Percentiles rank a stretch among this genome's conserved stretches.
Conservation (phyloP, 306 rosid genomes). For the Bauhinia variegata region DNA sequence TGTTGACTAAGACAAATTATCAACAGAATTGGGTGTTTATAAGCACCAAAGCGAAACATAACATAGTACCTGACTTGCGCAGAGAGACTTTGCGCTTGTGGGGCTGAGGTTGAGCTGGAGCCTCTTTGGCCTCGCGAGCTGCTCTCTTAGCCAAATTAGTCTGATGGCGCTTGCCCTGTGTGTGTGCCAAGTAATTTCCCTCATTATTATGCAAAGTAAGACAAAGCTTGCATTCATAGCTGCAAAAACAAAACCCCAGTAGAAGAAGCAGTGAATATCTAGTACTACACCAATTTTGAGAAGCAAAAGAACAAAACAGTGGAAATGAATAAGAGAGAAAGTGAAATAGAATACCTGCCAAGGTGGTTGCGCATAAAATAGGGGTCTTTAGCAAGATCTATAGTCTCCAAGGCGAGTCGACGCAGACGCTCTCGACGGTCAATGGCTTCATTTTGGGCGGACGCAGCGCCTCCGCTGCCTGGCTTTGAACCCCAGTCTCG, state of each 20-base stretch:
- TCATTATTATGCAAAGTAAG: slow-evolving; percentile 93
- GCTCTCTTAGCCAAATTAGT: slow-evolving; percentile 93
- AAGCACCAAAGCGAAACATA: not conserved
- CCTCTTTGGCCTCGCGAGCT: slow-evolving; percentile 95
- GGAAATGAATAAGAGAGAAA: too few relatives aligned
- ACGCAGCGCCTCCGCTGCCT: slow-evolving; percentile 97
- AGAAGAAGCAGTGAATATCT: slow-evolving; percentile 6
- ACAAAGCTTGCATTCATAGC: slow-evolving; percentile 95
- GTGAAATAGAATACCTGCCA: slow-evolving; percentile 51
- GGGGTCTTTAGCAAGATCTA: slow-evolving; percentile 95
- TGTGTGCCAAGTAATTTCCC: slow-evolving; percentile 96
- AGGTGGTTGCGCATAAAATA: slow-evolving; percentile 98
- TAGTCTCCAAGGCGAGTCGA: slow-evolving; percentile 87
- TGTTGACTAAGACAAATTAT: not conserved
- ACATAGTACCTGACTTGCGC: slow-evolving; percentile 64
- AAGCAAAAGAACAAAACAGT: not conserved
- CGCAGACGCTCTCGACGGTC: slow-evolving; percentile 98
- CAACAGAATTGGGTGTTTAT: not conserved
- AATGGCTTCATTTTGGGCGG: slow-evolving; percentile 95
- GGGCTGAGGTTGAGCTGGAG: slow-evolving; percentile 97
- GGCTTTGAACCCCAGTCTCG: slow-evolving; percentile 99
- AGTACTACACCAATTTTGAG: not conserved
- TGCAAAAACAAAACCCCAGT: slow-evolving; percentile 37
- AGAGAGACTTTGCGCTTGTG: slow-evolving; percentile 85
- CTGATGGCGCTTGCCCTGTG: slow-evolving; percentile 96